phyloP scores from a whole-genome alignment of 495 filamentous ascomycete genomes.

The Tuber brumale region DNA sequence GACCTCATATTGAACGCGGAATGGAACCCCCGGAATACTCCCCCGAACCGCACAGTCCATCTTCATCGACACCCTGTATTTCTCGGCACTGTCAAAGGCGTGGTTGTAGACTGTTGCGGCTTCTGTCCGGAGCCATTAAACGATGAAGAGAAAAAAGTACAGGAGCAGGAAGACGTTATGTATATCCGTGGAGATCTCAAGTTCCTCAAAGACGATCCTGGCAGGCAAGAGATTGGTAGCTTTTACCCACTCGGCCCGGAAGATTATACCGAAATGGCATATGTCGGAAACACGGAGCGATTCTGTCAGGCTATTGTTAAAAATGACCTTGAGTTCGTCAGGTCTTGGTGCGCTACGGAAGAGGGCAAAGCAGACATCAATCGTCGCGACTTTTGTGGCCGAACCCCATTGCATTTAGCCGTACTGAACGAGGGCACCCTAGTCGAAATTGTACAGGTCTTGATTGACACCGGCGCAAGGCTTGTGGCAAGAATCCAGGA shows the following conservation, averaged over 20 bases:
- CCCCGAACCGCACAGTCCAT: conserved; percentile 60
- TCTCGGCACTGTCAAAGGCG: conserved; percentile 60
- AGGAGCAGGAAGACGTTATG: conserved; percentile 62
- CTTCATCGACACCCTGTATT: conserved; percentile 66
- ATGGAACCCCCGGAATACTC: conserved; percentile 58
- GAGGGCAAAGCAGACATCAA: conserved; percentile 51
- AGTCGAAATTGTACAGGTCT: conserved; percentile 60
- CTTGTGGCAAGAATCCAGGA: conserved; percentile 66
- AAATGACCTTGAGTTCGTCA: conserved; percentile 58
- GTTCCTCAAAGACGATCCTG: conserved; percentile 73
- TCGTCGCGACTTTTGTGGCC: conserved; percentile 67
- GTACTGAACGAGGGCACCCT: conserved; percentile 58
- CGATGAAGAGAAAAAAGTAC: conserved; percentile 60
- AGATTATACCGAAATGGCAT: conserved; percentile 76
- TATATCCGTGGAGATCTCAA: conserved; percentile 63
- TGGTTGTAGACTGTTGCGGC: conserved; percentile 73
- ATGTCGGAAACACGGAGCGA: conserved; percentile 62
- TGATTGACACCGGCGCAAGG: conserved; percentile 67
- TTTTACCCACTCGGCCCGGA: conserved; percentile 76
- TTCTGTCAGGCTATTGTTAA: conserved; percentile 74
- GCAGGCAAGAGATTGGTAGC: conserved; percentile 62
- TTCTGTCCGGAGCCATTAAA: conserved; percentile 62
- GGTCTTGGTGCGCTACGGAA: conserved; percentile 59
- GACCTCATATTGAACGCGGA: conserved; percentile 79
- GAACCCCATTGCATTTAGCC: conserved; percentile 72